Evolutionary conservation across 2,329 filamentous ascomycete species (phyloP), one percentile per base, ranked within the genome.

Genomic region (Calcarisporium arbuscula): DNA sequence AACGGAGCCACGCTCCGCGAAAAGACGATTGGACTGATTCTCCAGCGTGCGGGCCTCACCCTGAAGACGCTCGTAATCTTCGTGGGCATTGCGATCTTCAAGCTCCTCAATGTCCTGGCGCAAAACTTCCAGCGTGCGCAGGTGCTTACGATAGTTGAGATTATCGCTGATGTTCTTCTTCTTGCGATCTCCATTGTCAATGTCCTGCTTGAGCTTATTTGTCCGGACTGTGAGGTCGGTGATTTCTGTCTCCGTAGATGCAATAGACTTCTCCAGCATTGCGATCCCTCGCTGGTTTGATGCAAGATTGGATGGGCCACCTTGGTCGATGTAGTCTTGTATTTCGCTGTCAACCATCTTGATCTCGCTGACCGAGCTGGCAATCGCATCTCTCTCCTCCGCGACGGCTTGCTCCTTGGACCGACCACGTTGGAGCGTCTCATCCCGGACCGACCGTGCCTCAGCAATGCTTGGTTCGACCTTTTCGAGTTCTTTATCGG

Each of bases 131-230:
- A 95, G 69, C 23, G 80, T 72, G 35, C 78, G 74, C 36, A 78
- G 68, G 41, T 85, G 82, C 53, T 82, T 82, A 38, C 92, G 84
- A 56, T 88, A 95, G 42, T 80, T 80, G 33, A 96, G 65, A 50
- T 98, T 98, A 55, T 96, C 88, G 16, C 70, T 71, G 47, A 98
- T 95, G 44, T 85, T 88, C 49, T 85, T 82, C 62, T 88, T 90
- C 36, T 81, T 89, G 39, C 81, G 78, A 44, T 89, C 84, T 37
- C 85, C 84, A 50, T 88, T 86, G 48, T 80, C 77, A 33, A 89
- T 73, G 34, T 87, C 81, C 31, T 84, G 75, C 44, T 83, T 82
- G 32, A 95, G 72, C 47, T 80, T 80, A 58, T 94, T 92, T 41
- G 85, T 78, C 36, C 82, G 74, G 17, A 73, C 68, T 3, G 80